Evolutionary conservation across 768 basidiomycete genomes (phyloP).

Genomic region (Austroboletus eburneus): DNA sequence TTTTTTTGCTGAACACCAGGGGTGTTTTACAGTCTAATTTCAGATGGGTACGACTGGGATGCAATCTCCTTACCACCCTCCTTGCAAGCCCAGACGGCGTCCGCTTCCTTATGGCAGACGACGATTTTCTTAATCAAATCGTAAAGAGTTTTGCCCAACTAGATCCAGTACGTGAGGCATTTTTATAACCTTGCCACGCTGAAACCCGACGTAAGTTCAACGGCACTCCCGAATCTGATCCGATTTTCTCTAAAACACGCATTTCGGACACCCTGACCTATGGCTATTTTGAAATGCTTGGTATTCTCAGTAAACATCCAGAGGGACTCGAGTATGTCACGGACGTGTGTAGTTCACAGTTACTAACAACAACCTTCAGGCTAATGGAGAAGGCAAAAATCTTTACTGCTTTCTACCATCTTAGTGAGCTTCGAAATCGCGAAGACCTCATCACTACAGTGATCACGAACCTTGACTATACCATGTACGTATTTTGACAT

Average conservation of each 20-base stretch:
- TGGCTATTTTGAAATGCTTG: conserved; percentile 96
- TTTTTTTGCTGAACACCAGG: background rate
- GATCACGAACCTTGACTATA: conserved; percentile 89
- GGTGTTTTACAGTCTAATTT: conserved; percentile 51
- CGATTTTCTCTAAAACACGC: conserved; percentile 80
- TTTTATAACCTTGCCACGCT: background rate
- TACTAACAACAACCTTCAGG: conserved; percentile 36
- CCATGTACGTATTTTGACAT: conserved; percentile 51
- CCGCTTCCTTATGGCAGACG: conserved; percentile 75
- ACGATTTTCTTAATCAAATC: conserved; percentile 80
- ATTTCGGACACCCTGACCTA: conserved; percentile 80
- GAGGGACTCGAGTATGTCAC: conserved; percentile 82
- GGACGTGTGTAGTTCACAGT: background rate
- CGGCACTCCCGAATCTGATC: conserved; percentile 66
- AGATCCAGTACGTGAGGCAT: conserved; percentile 64
- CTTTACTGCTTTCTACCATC: conserved; percentile 94
- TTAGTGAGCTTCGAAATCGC: conserved; percentile 85
- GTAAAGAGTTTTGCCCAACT: conserved; percentile 86
- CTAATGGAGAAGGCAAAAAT: conserved; percentile 88
- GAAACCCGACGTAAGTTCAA: conserved; percentile 50
- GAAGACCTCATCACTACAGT: conserved; percentile 91
- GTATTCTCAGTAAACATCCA: conserved; percentile 79
- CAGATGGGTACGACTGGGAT: conserved; percentile 87
- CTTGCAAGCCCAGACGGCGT: conserved; percentile 81
- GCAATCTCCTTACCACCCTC: conserved; percentile 75